Percentiles rank a stretch among this genome's conserved stretches.
Evolutionary conservation across 495 filamentous ascomycete species (phyloP).

Genomic region (Stereocaulon alpinum): DNA sequence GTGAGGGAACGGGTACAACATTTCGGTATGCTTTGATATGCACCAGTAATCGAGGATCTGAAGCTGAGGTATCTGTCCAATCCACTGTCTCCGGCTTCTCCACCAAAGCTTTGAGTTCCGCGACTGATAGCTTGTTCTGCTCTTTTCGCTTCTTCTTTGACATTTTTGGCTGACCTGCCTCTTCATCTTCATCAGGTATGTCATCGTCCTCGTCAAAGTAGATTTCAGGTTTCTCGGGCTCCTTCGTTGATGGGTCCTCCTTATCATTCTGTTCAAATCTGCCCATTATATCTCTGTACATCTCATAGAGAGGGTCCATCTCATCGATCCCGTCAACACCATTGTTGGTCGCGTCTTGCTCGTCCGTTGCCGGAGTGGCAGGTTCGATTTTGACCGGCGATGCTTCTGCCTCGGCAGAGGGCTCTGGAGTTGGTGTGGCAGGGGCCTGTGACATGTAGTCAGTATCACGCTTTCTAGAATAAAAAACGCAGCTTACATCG

Average conservation of each 20-base stretch:
- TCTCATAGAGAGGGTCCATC: slow-evolving; percentile 67
- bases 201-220: slow-evolving; percentile 81
- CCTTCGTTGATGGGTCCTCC: slow-evolving; percentile 50
- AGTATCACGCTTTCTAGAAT: slow-evolving; percentile 22
- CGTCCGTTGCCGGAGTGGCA: slow-evolving; percentile 19
- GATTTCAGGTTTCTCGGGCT: slow-evolving; percentile 74
- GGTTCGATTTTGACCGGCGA: slow-evolving; percentile 17
- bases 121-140: slow-evolving; percentile 83
- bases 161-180: slow-evolving; percentile 51
- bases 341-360: slow-evolving; percentile 27
- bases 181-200: slow-evolving; percentile 75
- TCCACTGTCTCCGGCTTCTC: slow-evolving; percentile 89
- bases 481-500: slow-evolving; percentile 33
- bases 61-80: slow-evolving; percentile 92
- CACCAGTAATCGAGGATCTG: slow-evolving; percentile 80
- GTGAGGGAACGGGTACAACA: slow-evolving; percentile 83
- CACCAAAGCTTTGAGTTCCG: slow-evolving; percentile 87
- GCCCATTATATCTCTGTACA: slow-evolving; percentile 70
- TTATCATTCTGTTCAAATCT: slow-evolving; percentile 55
- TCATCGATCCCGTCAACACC: slow-evolving; percentile 38
- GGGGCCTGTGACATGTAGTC: slow-evolving; percentile 16
- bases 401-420: slow-evolving; percentile 21
- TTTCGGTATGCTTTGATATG: slow-evolving; percentile 93
- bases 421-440: slow-evolving; percentile 25
- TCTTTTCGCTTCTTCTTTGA: slow-evolving; percentile 92